Percentiles rank a stretch among this genome's conserved stretches.
Conservation (phyloP, 1,139 yeast species). For the Geotrichum candidum region DNA sequence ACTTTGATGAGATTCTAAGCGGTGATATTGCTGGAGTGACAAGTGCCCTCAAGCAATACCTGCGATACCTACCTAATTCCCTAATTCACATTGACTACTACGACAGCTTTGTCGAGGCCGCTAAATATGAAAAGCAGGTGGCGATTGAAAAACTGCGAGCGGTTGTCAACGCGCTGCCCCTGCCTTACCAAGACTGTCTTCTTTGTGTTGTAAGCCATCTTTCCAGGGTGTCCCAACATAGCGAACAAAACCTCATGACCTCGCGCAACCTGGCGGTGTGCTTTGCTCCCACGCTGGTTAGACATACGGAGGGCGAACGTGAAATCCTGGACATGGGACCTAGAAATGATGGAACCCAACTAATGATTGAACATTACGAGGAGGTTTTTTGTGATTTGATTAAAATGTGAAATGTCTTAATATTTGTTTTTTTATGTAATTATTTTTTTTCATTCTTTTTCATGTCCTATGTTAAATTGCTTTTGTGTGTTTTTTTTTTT, state of each 20-base stretch:
- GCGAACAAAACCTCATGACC: slow-evolving; percentile 53
- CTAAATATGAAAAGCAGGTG: slow-evolving; percentile 8
- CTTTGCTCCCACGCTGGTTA: slow-evolving; percentile 88
- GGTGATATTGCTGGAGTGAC: slow-evolving; percentile 85
- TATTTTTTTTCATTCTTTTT: not conserved
- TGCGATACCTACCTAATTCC: slow-evolving; percentile 81
- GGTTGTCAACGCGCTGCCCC: slow-evolving; percentile 49
- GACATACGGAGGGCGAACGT: slow-evolving; percentile 74
- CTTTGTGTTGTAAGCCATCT: slow-evolving; percentile 58
- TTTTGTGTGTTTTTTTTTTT: not conserved
- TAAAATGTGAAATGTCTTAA: not conserved
- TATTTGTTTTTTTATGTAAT: not conserved
- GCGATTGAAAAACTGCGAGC: slow-evolving; percentile 34
- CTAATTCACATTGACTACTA: slow-evolving; percentile 67
- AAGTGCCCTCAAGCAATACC: slow-evolving; percentile 77
- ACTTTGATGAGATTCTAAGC: slow-evolving; percentile 41
- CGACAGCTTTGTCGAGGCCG: slow-evolving; percentile 51
- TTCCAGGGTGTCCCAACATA: slow-evolving; percentile 28
- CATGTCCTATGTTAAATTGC: not conserved
- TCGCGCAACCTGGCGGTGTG: slow-evolving; percentile 80
- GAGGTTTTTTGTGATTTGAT: slow-evolving; percentile 34
- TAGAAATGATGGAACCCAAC: slow-evolving; percentile 74
- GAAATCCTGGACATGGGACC: slow-evolving; percentile 84
- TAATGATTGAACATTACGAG: slow-evolving; percentile 54
- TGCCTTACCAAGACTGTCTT: slow-evolving; percentile 59